Evolutionary conservation across 176 grass and related monocot genomes (phyloP).

Genomic region (Carex myosuroides): DNA sequence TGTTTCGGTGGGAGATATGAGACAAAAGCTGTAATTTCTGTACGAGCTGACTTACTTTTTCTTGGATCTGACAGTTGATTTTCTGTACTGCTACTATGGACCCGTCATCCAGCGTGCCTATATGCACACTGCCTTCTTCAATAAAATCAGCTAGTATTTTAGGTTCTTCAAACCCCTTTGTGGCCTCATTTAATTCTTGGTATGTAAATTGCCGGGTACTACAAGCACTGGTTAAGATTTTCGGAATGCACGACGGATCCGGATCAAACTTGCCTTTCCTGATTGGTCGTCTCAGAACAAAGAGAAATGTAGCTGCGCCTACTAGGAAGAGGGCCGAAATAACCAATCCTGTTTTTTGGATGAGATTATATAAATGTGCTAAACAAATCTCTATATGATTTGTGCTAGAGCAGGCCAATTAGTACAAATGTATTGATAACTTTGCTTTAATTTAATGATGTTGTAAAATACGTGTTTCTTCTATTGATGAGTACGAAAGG

Average conservation of each 20-base stretch:
- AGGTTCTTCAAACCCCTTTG: conserved; percentile 44
- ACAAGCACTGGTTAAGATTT: conserved; percentile 57
- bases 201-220: conserved; percentile 69
- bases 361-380: background rate
- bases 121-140: conserved; percentile 41
- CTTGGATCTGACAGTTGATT: conserved; percentile 45
- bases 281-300: conserved; percentile 63
- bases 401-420: background rate
- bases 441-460: background rate
- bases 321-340: conserved; percentile 61
- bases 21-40: conserved; percentile 65
- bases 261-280: conserved; percentile 46
- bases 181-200: conserved; percentile 78
- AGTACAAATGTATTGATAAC: background rate
- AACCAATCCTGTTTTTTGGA: conserved; percentile 40
- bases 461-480: background rate
- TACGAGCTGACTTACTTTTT: conserved; percentile 38
- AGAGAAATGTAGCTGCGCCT: conserved; percentile 46
- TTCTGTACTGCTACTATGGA: conserved; percentile 67
- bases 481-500: background rate
- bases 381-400: background rate
- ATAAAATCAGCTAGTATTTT: conserved; percentile 32
- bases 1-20: conserved; percentile 52
- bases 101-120: conserved; percentile 63
- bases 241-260: conserved; percentile 73